Base-by-base conservation (phyloP, 768 basidiomycete species). In the Phanerochaete sordida region DNA sequence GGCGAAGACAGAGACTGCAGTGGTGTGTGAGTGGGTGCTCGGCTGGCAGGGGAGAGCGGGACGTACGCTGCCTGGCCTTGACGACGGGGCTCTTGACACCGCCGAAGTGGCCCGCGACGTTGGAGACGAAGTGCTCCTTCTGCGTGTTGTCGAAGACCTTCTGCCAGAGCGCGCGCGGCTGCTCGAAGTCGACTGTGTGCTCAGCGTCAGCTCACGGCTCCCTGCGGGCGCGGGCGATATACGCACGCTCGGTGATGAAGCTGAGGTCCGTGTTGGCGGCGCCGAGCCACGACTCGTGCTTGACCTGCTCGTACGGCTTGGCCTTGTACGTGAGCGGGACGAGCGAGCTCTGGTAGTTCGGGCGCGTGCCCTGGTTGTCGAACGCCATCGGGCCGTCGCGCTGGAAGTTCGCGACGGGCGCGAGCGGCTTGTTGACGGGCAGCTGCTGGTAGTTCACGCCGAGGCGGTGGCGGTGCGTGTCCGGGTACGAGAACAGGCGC, bases 401-500 rank as follows among this genome's bases (percentile, higher is more conserved):
- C 76, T 96, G 93, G 90, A 95, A 96, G 84, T 96, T 95, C 62
- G 84, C 81, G 57, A 91, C 77, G 4, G 87, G 89, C 54, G 75
- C 77, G 51, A 89, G 70, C 0, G 93, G 89, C 5, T 85, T 80
- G 72, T 98, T 98, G 70, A 95, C 88, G 1, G 95, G 94, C 11
- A 98, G 77, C 68, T 96, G 90, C 68, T 87, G 81, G 76, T 92
- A 90, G 78, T 93, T 93, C 56, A 70, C 65, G 37, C 91, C 91
- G 31, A 92, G 87, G 70, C 91, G 88, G 76, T 92, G 86, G 59
- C 90, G 88, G 71, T 92, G 90, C 37, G 91, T 91, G 70, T 93
- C 91, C 3, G 89, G 88, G 80, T 98, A 98, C 3, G 93, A 92
- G 86, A 97, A 98, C 50, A 97, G 83, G 57, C 95, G 91, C 23